Conservation (phyloP, 139 green algal genomes). For the Spirogloea muscicola region DNA sequence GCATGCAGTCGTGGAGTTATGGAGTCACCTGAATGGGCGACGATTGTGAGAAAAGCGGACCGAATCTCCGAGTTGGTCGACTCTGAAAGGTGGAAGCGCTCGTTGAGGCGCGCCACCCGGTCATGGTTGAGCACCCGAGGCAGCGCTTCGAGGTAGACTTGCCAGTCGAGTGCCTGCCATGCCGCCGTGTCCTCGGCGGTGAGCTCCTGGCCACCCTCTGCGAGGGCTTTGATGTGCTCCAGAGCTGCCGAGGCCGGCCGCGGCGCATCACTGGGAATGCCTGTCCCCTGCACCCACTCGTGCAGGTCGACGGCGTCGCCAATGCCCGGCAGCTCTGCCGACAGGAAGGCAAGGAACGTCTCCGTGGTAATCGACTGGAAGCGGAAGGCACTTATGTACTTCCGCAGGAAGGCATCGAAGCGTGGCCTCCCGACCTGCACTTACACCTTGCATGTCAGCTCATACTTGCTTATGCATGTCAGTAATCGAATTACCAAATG, state of each 20-base stretch:
- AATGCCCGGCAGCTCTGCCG: background rate
- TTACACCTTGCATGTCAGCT: conserved; percentile 72
- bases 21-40: conserved; percentile 25
- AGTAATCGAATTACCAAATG: no score
- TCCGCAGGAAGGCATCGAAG: conserved; percentile 35
- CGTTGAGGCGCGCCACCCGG: conserved; percentile 9
- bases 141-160: conserved; percentile 25
- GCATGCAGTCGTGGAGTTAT: no score
- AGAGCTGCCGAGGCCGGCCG: conserved; percentile 7
- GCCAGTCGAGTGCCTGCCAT: conserved; percentile 30
- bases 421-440: conserved; percentile 24
- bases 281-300: conserved; percentile 22
- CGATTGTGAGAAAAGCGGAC: conserved; percentile 17
- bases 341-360: conserved; percentile 29
- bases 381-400: conserved; percentile 37
- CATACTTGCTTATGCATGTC: no score
- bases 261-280: conserved; percentile 25
- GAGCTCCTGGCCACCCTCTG: background rate
- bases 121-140: conserved; percentile 4
- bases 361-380: conserved; percentile 40
- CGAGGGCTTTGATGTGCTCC: conserved; percentile 1
- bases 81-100: conserved; percentile 21
- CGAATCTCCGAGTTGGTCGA: conserved; percentile 36
- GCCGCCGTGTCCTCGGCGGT: background rate
- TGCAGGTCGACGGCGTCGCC: conserved; percentile 6